Evolutionary conservation across 176 grass and related monocot genomes (phyloP).

Genomic region (Aegilops tauschii): DNA sequence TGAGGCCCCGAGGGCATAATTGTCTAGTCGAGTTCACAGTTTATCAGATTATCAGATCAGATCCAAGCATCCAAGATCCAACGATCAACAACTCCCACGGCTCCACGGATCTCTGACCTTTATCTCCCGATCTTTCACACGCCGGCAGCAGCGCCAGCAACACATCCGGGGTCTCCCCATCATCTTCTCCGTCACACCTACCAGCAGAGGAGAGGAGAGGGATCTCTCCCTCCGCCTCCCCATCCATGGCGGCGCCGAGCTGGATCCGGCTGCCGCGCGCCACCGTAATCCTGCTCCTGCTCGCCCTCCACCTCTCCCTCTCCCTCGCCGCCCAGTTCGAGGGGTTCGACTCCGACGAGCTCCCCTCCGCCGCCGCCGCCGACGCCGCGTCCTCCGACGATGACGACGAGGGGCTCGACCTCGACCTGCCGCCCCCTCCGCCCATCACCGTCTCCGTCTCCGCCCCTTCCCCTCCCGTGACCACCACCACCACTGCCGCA

Average conservation of each 20-base stretch:
- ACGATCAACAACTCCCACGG: constrained; percentile 18
- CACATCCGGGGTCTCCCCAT: not conserved
- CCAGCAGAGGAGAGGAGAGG: not conserved
- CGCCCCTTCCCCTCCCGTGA: constrained; percentile 31
- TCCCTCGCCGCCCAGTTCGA: constrained; percentile 75
- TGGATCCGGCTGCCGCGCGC: constrained; percentile 45
- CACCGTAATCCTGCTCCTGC: constrained; percentile 48
- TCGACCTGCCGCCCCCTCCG: constrained; percentile 23
- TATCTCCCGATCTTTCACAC: not conserved
- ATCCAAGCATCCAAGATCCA: not conserved
- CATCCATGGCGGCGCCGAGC: constrained; percentile 63
- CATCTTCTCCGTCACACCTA: constrained; percentile 4
- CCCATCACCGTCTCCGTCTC: constrained; percentile 44
- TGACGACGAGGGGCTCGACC: constrained; percentile 36
- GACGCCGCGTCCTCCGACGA: constrained; percentile 35
- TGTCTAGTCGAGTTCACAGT: not conserved
- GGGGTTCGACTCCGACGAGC: constrained; percentile 83
- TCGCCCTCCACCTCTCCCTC: constrained; percentile 46
- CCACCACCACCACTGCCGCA: constrained; percentile 27
- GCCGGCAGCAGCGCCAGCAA: not conserved
- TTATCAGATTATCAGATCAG: constrained; percentile 17
- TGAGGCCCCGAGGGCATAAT: not conserved
- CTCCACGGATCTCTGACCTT: constrained; percentile 6
- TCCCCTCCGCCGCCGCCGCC: constrained; percentile 38
- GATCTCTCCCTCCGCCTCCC: not conserved